Base-by-base conservation (phyloP, 306 rosid species). In the Herpetospermum pedunculosum region DNA sequence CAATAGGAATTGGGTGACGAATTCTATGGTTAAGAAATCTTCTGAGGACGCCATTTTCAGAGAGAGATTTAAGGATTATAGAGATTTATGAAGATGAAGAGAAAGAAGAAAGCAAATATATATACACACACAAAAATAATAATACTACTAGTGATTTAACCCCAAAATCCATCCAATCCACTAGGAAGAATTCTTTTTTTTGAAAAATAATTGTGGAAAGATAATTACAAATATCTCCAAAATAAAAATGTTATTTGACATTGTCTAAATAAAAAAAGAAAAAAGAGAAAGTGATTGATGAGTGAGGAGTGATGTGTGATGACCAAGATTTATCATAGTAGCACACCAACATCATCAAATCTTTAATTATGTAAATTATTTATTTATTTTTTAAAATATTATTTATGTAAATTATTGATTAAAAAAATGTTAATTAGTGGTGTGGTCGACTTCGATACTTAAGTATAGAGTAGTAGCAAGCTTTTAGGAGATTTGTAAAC, bases 1-100 rank as follows among this genome's bases (percentile, higher is more conserved):
- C 19, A 84, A 73, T 29, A 84, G 88, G 64, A 69, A 72, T 48
- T 77, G 82, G 40, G 85, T 79, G 8, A 84, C 82, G 44, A 79
- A 68, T 28, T 84, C 82, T 11, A 84, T 58, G 71, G 77, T 49
- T 13, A 77, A 76, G 53, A 68, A 79, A 76, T 77, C 84, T 14
- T 79, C 60, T 3, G 34, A 55, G 30, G 75, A 37, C 4, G 44
- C 75, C 75, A 84, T 76, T 28, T 53, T 46, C 53, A 11, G 21
- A 64, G 71, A 34, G 48, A 63, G n/a, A 37, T 21, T 63, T 7
- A 52, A 63, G 48, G 14, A 37, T 64, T 63, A 37, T 5, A 5
- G 12, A 19, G 53, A 6, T 14, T 6, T 23, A 25, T 67, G 19
- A 41, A 19, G 32, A 67, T 67, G 48, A 65, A 38, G 50, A 38